These are phyloP conservation scores for Canavalia ensiformis DNA, from an alignment of 306 rosid genomes.

Conservation along the genomic window DNA sequence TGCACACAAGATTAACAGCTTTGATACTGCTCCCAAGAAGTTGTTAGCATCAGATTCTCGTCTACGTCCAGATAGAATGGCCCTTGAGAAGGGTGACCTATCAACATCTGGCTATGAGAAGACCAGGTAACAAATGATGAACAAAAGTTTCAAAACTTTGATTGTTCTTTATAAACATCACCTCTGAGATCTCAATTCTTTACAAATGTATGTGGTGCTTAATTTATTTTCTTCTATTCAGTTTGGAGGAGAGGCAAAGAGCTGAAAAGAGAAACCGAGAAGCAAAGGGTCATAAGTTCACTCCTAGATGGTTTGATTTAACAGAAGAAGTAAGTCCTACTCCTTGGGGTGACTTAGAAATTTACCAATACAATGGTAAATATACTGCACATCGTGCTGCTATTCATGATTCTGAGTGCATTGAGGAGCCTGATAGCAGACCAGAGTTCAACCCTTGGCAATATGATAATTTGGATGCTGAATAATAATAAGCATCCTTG, in stretches of 20 bases:
- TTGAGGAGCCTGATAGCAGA: slow-evolving; percentile 54
- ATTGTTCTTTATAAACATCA: slow-evolving; percentile 9
- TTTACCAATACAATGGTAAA: slow-evolving; percentile 77
- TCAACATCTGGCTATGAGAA: slow-evolving; percentile 84
- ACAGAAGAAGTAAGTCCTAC: slow-evolving; percentile 73
- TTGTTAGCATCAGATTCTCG: slow-evolving; percentile 93
- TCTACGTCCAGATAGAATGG: slow-evolving; percentile 89
- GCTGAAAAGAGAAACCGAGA: slow-evolving; percentile 76
- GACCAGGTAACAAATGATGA: slow-evolving; percentile 65
- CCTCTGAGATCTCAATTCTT: slow-evolving; percentile 1
- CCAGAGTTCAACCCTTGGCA: slow-evolving; percentile 88
- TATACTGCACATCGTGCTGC: slow-evolving; percentile 67
- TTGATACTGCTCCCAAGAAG: slow-evolving; percentile 90
- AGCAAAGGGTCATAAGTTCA: slow-evolving; percentile 63
- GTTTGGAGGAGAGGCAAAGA: slow-evolving; percentile 90
- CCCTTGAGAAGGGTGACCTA: slow-evolving; percentile 89
- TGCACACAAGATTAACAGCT: slow-evolving; percentile 96
- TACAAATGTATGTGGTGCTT: slow-evolving; percentile 32
- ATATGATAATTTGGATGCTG: slow-evolving; percentile 58
- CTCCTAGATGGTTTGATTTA: slow-evolving; percentile 77
- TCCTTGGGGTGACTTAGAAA: slow-evolving; percentile 87
- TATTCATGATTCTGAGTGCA: slow-evolving; percentile 56
- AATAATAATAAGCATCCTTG: slow-evolving; percentile 45
- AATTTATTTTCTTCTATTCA: slow-evolving; percentile 42
- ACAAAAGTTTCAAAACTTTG: background rate